Evolutionary conservation across 2,329 filamentous ascomycete genomes (phyloP).

Genomic region (Colletotrichum neosansevieriae): DNA sequence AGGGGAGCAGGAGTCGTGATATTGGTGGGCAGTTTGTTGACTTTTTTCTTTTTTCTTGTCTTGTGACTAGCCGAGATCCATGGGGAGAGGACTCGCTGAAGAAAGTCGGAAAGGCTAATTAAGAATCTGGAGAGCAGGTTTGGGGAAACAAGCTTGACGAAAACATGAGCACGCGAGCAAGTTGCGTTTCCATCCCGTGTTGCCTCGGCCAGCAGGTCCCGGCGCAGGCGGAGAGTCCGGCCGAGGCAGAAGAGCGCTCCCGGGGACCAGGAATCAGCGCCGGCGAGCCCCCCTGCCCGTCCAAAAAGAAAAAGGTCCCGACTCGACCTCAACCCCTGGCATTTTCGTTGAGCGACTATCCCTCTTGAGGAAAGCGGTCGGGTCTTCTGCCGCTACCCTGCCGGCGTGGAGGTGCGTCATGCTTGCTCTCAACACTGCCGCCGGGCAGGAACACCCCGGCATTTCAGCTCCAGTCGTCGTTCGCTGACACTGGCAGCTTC

Average conservation of each 20-base stretch:
- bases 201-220: slow-evolving; percentile 30
- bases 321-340: slow-evolving; percentile 41
- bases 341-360: slow-evolving; percentile 41
- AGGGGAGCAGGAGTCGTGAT: background rate
- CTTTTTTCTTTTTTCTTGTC: slow-evolving; percentile 5
- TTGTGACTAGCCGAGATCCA: slow-evolving; percentile 26
- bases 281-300: background rate
- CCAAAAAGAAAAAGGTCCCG: background rate
- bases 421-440: slow-evolving; percentile 36
- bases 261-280: background rate
- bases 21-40: slow-evolving; percentile 27
- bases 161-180: slow-evolving; percentile 5
- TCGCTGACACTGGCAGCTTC: slow-evolving; percentile 21
- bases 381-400: slow-evolving; percentile 19
- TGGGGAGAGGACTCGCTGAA: background rate
- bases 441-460: slow-evolving; percentile 26
- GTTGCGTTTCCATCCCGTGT: background rate
- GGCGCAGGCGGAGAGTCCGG: slow-evolving; percentile 23
- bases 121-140: background rate
- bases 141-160: background rate
- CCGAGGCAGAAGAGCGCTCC: slow-evolving; percentile 24
- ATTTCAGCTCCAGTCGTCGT: slow-evolving; percentile 6
- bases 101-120: background rate
- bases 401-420: slow-evolving; percentile 36
- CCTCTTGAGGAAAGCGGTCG: slow-evolving; percentile 23